Percentiles rank a stretch among this genome's conserved stretches.
phyloP scores from a whole-genome alignment of 495 filamentous ascomycete genomes.

The Jackrogersella multiformis region DNA sequence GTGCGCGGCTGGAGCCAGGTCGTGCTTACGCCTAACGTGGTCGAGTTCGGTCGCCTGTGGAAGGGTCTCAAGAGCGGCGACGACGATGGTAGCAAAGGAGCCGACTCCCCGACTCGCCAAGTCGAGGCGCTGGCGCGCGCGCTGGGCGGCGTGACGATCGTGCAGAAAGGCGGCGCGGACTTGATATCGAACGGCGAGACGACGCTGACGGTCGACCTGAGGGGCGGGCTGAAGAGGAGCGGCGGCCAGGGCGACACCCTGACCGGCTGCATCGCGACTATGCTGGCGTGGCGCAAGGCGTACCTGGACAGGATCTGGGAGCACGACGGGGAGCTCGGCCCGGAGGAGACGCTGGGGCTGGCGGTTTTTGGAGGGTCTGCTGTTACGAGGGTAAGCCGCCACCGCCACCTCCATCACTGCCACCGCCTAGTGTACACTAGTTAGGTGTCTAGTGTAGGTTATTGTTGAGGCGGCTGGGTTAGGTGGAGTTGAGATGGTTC shows the following conservation, averaged over 20 bases:
- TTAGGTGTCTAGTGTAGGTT: no score
- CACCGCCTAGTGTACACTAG: no score
- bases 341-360: constrained; percentile 74
- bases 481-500: no score
- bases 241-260: constrained; percentile 97
- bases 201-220: constrained; percentile 75
- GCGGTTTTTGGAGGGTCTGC: constrained; percentile 87
- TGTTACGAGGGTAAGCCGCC: constrained; percentile 73
- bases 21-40: constrained; percentile 93
- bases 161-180: constrained; percentile 90
- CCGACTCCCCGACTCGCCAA: constrained; percentile 60
- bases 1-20: constrained; percentile 83
- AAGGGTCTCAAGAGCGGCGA: constrained; percentile 67
- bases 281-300: constrained; percentile 85
- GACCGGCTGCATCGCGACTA: constrained; percentile 86
- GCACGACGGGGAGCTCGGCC: constrained; percentile 63
- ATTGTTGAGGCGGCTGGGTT: no score
- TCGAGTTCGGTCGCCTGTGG: constrained; percentile 87
- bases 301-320: constrained; percentile 90
- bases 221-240: constrained; percentile 86
- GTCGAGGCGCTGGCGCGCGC: constrained; percentile 78
- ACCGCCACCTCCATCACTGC: no score
- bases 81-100: constrained; percentile 51
- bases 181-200: constrained; percentile 82
- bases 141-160: constrained; percentile 86